These are phyloP conservation scores for Phellopilus nigrolimitatus DNA, from an alignment of 1,284 basidiomycete species.

Conservation along the genomic window DNA sequence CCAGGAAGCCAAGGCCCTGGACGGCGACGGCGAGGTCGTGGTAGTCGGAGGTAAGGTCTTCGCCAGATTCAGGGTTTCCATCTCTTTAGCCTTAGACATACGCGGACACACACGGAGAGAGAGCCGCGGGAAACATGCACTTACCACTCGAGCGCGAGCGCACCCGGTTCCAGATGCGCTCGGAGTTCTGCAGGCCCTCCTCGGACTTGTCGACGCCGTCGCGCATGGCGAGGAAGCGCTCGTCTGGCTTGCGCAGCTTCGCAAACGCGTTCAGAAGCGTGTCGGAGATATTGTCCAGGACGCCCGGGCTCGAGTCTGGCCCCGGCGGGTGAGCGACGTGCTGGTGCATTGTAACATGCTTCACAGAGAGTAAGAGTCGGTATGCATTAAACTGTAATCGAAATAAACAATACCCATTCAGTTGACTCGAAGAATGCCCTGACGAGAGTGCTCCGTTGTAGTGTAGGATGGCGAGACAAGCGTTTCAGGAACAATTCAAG, in stretches of 20 bases:
- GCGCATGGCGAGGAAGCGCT: constrained; percentile 88
- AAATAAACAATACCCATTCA: constrained; percentile 76
- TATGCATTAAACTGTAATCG: constrained; percentile 3
- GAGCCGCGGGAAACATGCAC: constrained; percentile 34
- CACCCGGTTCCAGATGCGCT: constrained; percentile 74
- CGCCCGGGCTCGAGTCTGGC: constrained; percentile 71
- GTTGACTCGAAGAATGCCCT: constrained; percentile 92
- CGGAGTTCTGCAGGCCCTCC: constrained; percentile 78
- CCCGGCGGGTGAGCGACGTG: constrained; percentile 87
- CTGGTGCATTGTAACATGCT: constrained; percentile 96
- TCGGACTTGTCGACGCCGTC: constrained; percentile 93
- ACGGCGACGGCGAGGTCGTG: constrained; percentile 94
- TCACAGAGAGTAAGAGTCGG: constrained; percentile 16
- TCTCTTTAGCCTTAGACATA: constrained; percentile 77
- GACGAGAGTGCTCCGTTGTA: constrained; percentile 88
- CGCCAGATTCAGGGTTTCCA: constrained; percentile 66
- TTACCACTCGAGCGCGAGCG: constrained; percentile 83
- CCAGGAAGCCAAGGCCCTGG: constrained; percentile 94
- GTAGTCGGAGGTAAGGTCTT: constrained; percentile 95
- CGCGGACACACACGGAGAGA: constrained; percentile 29
- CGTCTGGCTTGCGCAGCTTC: constrained; percentile 94
- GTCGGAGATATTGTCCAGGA: constrained; percentile 94
- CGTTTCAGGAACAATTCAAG: constrained; percentile 92
- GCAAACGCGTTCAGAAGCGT: constrained; percentile 94
- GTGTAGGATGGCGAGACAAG: constrained; percentile 85